These are phyloP conservation scores for Candida rishiriensis DNA, from an alignment of 805 yeast genomes.

Conservation along the genomic window DNA sequence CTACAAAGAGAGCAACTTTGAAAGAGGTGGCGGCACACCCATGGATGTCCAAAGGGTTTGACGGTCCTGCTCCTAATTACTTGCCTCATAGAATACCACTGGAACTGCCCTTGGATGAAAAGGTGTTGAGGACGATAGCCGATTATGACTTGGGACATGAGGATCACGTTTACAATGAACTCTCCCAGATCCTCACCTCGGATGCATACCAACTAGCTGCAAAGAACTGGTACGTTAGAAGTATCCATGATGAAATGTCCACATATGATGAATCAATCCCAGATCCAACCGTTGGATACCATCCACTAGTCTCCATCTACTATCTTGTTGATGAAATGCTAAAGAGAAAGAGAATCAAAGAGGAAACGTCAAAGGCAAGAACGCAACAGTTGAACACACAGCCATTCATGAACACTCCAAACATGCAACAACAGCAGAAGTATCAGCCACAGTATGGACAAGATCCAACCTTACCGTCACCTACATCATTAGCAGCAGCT, in stretches of 20 bases:
- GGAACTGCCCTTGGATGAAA: slow-evolving; percentile 58
- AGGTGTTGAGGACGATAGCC: slow-evolving; percentile 69
- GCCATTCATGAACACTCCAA: slow-evolving; percentile 9
- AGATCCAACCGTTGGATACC: slow-evolving; percentile 84
- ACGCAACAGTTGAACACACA: slow-evolving; percentile 12
- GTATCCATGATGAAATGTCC: slow-evolving; percentile 25
- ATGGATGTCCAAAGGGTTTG: slow-evolving; percentile 92
- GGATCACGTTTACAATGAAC: slow-evolving; percentile 49
- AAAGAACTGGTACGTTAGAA: slow-evolving; percentile 55
- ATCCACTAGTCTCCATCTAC: slow-evolving; percentile 85
- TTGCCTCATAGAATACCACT: slow-evolving; percentile 79
- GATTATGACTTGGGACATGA: slow-evolving; percentile 75
- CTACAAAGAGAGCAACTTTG: slow-evolving; percentile 71
- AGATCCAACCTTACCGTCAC: slow-evolving; percentile 9
- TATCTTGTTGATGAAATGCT: slow-evolving; percentile 81
- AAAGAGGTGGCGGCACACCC: slow-evolving; percentile 82
- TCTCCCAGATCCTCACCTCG: slow-evolving; percentile 56
- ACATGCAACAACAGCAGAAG: slow-evolving; percentile 9
- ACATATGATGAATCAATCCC: slow-evolving; percentile 31
- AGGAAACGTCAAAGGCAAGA: slow-evolving; percentile 35
- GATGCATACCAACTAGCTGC: slow-evolving; percentile 61
- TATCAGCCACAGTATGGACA: slow-evolving; percentile 6
- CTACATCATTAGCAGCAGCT: too few relatives aligned
- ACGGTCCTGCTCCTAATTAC: slow-evolving; percentile 62
- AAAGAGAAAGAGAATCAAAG: slow-evolving; percentile 62